A percentile compares a stretch with the other conserved stretches of the same genome.
Evolutionary conservation across 768 basidiomycete species (phyloP).

Genomic region (Cyclocybe cylindracea): DNA sequence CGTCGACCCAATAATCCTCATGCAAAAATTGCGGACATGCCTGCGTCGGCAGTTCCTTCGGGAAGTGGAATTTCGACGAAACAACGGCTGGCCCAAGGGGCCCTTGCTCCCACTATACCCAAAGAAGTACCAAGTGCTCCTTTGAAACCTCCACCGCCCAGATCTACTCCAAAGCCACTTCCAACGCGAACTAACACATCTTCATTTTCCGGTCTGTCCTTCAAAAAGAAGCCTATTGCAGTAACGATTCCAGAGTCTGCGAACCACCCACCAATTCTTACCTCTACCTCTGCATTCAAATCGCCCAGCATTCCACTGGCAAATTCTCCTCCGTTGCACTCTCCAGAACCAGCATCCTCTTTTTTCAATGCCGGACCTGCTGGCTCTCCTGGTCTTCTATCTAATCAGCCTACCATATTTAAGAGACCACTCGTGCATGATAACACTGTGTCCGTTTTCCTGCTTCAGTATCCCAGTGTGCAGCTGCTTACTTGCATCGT

Average conservation of each 20-base stretch:
- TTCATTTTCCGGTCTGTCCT: slow-evolving; percentile 30
- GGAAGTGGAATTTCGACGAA: slow-evolving; percentile 49
- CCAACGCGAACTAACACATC: slow-evolving; percentile 1
- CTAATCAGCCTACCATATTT: too few species aligned
- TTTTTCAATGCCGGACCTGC: too few species aligned
- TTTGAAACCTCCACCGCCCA: background rate
- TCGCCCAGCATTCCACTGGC: too few species aligned
- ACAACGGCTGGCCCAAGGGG: slow-evolving; percentile 44
- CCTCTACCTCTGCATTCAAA: too few species aligned
- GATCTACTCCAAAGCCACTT: slow-evolving; percentile 9
- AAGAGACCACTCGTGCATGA: too few species aligned
- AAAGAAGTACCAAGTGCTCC: slow-evolving; percentile 27
- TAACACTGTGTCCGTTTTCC: too few species aligned
- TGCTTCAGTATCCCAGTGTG: background rate
- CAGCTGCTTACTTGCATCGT: background rate
- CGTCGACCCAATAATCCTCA: slow-evolving; percentile 22
- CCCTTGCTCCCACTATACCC: slow-evolving; percentile 35
- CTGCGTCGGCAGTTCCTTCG: slow-evolving; percentile 14
- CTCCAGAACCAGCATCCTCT: too few species aligned
- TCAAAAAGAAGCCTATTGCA: slow-evolving; percentile 40
- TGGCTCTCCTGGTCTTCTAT: too few species aligned
- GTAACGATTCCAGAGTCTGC: background rate
- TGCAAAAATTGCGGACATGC: slow-evolving; percentile 17
- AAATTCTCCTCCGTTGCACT: too few species aligned
- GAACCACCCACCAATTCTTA: background rate